Evolutionary conservation across 1,284 basidiomycete species (phyloP).

Genomic region (Schizopora paradoxa): DNA sequence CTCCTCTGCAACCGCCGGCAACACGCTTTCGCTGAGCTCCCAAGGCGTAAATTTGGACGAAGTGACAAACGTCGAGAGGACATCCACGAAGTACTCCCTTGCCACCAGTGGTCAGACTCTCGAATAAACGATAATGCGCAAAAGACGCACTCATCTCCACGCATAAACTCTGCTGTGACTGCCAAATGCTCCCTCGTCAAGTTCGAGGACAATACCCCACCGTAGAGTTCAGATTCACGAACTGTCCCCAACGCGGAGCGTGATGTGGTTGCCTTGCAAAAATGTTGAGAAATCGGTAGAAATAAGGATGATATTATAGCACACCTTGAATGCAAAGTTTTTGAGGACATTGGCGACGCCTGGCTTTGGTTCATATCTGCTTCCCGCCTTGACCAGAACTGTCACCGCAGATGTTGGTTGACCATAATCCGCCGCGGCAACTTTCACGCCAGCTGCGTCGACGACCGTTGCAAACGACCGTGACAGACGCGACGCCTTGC

Average conservation of each 20-base stretch:
- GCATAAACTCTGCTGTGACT: conserved; percentile 91
- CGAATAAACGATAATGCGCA: conserved; percentile 7
- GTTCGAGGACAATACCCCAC: conserved; percentile 85
- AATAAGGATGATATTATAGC: conserved; percentile 15
- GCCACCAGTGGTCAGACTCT: conserved; percentile 3
- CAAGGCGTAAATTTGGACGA: conserved; percentile 81
- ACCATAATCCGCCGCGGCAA: conserved; percentile 77
- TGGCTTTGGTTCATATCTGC: conserved; percentile 78
- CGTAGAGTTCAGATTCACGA: conserved; percentile 91
- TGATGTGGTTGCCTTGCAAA: conserved; percentile 65
- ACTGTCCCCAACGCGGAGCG: conserved; percentile 89
- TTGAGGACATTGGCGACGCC: conserved; percentile 90
- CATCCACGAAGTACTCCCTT: conserved; percentile 82
- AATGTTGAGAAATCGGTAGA: background rate
- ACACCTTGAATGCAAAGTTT: conserved; percentile 96
- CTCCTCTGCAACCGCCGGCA: conserved; percentile 72
- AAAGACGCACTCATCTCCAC: conserved; percentile 88
- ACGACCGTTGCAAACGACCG: conserved; percentile 78
- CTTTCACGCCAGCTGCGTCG: conserved; percentile 76
- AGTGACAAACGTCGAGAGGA: conserved; percentile 79
- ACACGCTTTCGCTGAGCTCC: conserved; percentile 84
- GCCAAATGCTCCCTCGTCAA: conserved; percentile 89
- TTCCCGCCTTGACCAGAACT: conserved; percentile 87
- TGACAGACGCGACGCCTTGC: conserved; percentile 49
- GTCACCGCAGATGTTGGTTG: conserved; percentile 82